Evolutionary conservation across 2,329 filamentous ascomycete species (phyloP).

Genomic region (Chrysosporium queenslandicum): DNA sequence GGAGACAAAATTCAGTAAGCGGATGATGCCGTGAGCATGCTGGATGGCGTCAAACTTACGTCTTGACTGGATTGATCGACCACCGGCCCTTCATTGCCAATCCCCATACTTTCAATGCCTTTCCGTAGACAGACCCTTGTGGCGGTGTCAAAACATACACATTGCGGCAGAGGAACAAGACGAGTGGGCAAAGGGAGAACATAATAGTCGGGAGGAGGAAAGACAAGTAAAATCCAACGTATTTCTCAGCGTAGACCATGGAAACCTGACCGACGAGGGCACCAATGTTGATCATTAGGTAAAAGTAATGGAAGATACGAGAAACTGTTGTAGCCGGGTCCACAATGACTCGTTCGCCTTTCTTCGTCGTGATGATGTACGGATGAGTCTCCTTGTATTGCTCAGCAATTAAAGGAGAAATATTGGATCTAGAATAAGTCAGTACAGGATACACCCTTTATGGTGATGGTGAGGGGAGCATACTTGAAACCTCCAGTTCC

Average conservation of each 20-base stretch:
- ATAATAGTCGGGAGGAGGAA: constrained; percentile 58
- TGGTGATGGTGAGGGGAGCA: background rate
- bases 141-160: constrained; percentile 56
- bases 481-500: constrained; percentile 70
- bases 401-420: constrained; percentile 61
- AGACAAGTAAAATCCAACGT: constrained; percentile 64
- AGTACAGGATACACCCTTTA: background rate
- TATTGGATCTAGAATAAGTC: constrained; percentile 45
- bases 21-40: background rate
- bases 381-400: constrained; percentile 54
- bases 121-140: constrained; percentile 60
- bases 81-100: constrained; percentile 55
- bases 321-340: constrained; percentile 59
- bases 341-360: constrained; percentile 58
- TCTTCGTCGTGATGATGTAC: constrained; percentile 45
- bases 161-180: constrained; percentile 51
- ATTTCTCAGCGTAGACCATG: constrained; percentile 67
- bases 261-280: constrained; percentile 51
- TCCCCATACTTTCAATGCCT: constrained; percentile 52
- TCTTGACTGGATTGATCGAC: constrained; percentile 51
- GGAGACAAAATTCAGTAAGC: background rate
- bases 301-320: constrained; percentile 61
- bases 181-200: constrained; percentile 52
- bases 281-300: constrained; percentile 61
- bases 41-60: constrained; percentile 32